Base-by-base conservation (phyloP, 73 alveolate species). In the Paramecium tetraurelia region DNA sequence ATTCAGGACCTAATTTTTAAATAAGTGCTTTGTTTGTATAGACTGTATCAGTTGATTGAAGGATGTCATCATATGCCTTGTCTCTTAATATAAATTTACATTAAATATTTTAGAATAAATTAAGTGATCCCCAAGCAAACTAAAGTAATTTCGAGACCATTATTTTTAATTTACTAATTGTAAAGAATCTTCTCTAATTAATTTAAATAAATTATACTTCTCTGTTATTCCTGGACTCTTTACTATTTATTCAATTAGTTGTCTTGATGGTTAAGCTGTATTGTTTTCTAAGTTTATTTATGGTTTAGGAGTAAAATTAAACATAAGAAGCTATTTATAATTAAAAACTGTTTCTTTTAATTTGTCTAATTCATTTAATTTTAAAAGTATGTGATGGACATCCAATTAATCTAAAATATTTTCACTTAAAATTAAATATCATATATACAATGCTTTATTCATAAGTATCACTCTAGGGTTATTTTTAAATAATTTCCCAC, bases 351-450 rank as follows among this genome's bases (percentile, higher is more conserved):
- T 72, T 72, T 72, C 86, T 36, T 72, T 72, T 38, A 72, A 29
- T 18, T 72, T 72, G 6, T 72, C 86, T 33, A 72, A 16, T 72
- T 72, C 86, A 72, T 72, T 72, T 40, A 72, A 38, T 72, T 72
- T 72, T 38, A 33, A 36, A 8, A 72, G 46, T 2, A 72, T 36
- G 11, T 72, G 86, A 35, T 72, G 46, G 31, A 72, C 36, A 72
- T 72, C 86, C 33, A 72, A 12, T 72, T 33, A 72, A 72, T 4
- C 86, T 72, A 16, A 35, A 7, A 72, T 36, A 12, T 72, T 63
- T 63, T 63, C 84, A 27, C 84, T 63, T 31, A 9, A 12, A 4
- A 72, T 35, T 12, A 72, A 2, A 36, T 72, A 16, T 36, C 18
- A 11, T 31, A 53, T n/a, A 53, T 72, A 72, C 86, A 72, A 72